Evolutionary conservation across 177 flowering plant genomes (phyloP).

Genomic region (Viscum album): DNA sequence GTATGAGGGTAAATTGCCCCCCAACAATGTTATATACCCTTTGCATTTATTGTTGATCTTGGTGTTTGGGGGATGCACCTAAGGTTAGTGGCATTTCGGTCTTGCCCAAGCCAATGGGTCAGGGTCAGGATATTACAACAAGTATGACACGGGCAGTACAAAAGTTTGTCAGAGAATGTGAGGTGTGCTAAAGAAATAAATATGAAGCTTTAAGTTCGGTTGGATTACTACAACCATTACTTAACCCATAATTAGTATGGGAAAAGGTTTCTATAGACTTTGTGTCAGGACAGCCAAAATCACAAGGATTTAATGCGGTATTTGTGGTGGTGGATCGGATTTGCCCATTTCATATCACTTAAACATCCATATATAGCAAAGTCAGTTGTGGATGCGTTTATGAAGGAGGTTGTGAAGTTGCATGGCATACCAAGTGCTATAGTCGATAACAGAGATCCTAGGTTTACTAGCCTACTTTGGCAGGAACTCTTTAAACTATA

Average conservation of each 20-base stretch:
- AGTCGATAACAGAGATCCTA: neutral
- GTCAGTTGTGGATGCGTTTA: neutral
- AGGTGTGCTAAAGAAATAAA: neutral
- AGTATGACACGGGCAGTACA: too few species aligned
- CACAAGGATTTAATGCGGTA: neutral
- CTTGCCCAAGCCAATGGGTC: too few species aligned
- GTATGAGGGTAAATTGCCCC: too few species aligned
- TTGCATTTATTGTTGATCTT: too few species aligned
- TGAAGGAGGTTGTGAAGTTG: neutral
- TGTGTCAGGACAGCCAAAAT: neutral
- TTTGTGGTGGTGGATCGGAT: neutral
- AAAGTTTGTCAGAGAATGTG: neutral
- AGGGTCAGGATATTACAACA: too few species aligned
- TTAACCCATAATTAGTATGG: neutral
- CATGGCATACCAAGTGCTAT: conserved; percentile 1
- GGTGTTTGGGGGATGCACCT: too few species aligned
- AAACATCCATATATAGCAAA: neutral
- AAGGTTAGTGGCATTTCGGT: too few species aligned
- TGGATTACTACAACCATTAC: conserved; percentile 2
- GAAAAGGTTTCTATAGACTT: neutral
- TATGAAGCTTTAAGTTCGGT: neutral
- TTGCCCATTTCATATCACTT: neutral
- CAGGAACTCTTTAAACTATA: too few species aligned
- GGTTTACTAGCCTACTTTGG: neutral
- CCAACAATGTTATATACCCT: too few species aligned